These are phyloP conservation scores for Aspergillus fumigatiaffinis DNA, from an alignment of 2,329 filamentous ascomycete species.

Conservation along the genomic window DNA sequence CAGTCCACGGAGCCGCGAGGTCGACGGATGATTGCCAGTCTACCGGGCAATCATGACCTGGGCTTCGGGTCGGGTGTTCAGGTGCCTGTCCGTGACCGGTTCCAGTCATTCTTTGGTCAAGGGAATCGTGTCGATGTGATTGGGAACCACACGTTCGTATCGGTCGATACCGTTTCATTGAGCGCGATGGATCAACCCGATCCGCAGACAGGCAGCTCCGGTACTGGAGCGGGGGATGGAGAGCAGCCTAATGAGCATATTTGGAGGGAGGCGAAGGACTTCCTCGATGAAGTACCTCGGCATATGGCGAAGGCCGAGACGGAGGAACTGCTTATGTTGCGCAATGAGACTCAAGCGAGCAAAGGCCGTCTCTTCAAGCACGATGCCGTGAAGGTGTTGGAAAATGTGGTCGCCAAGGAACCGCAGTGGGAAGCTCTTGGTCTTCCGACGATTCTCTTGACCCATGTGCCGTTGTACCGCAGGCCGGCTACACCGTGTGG, in stretches of 20 bases:
- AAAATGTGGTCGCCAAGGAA: slow-evolving; percentile 31
- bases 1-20: slow-evolving; percentile 59
- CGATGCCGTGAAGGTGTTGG: slow-evolving; percentile 54
- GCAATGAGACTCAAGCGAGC: slow-evolving; percentile 46
- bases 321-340: slow-evolving; percentile 63
- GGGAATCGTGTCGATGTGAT: slow-evolving; percentile 87
- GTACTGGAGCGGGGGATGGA: slow-evolving; percentile 44
- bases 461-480: slow-evolving; percentile 86
- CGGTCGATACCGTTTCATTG: slow-evolving; percentile 81
- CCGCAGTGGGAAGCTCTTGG: slow-evolving; percentile 42
- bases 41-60: slow-evolving; percentile 93
- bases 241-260: slow-evolving; percentile 57
- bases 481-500: slow-evolving; percentile 81
- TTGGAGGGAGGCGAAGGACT: slow-evolving; percentile 72
- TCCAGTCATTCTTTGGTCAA: slow-evolving; percentile 83
- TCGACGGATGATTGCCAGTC: slow-evolving; percentile 73
- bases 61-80: slow-evolving; percentile 87
- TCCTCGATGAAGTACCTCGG: slow-evolving; percentile 64
- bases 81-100: slow-evolving; percentile 72
- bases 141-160: slow-evolving; percentile 93
- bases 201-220: slow-evolving; percentile 43
- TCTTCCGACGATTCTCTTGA: slow-evolving; percentile 82
- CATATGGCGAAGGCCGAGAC: slow-evolving; percentile 65
- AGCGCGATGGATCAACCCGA: slow-evolving; percentile 65
- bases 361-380: slow-evolving; percentile 57